Conservation (phyloP, 1,284 basidiomycete genomes). For the Melampsora allii-populina region DNA sequence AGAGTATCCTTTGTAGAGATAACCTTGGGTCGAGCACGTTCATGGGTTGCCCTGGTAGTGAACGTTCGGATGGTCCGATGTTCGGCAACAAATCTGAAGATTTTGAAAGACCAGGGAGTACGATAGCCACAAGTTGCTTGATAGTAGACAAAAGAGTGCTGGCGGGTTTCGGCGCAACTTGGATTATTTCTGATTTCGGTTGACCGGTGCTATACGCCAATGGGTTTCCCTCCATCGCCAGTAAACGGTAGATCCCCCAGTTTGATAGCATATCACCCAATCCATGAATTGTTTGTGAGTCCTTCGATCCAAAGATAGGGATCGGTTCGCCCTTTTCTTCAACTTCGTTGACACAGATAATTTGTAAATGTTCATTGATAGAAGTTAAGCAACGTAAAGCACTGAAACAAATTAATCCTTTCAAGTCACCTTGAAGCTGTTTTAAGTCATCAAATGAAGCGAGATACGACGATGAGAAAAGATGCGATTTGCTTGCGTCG, state of each 20-base stretch:
- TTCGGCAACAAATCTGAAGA: not conserved
- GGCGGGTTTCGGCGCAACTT: not conserved
- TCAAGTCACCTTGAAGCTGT: not conserved
- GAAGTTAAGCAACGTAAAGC: not conserved
- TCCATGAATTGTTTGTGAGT: conserved; percentile 1
- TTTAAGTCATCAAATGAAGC: not conserved
- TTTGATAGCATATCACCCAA: conserved; percentile 6
- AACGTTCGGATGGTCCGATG: not conserved
- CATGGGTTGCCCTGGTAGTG: not conserved
- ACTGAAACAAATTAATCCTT: not conserved
- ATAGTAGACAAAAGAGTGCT: not conserved
- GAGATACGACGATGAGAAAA: not conserved
- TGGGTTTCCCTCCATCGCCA: not conserved
- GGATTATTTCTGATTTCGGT: not conserved
- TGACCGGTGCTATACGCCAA: not conserved
- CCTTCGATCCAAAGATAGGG: not conserved
- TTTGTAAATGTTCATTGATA: not conserved
- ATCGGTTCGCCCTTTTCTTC: not conserved
- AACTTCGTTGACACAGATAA: not conserved
- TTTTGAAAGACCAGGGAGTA: not conserved
- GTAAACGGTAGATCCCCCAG: not conserved
- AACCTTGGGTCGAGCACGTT: not conserved
- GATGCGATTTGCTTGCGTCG: not conserved
- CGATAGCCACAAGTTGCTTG: not conserved
- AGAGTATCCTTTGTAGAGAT: not conserved